Conservation (phyloP, 164 flowering plant species). For the Aristolochia fimbriata region DNA sequence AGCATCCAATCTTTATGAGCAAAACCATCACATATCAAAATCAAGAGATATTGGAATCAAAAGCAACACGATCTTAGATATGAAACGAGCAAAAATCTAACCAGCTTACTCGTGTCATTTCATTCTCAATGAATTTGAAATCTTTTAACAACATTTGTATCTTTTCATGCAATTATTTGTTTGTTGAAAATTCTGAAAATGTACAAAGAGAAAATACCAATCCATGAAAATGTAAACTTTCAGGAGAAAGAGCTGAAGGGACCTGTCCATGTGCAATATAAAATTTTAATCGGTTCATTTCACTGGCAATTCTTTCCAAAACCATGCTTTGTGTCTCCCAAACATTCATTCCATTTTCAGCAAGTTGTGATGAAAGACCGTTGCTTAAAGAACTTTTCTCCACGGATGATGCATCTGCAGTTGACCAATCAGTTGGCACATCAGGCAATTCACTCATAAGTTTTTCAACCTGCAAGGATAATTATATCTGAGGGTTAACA, state of each 20-base stretch:
- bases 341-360: constrained; percentile 58
- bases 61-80: too few species aligned
- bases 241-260: constrained; percentile 18
- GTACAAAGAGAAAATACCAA: too few species aligned
- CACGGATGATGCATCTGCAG: constrained; percentile 32
- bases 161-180: too few species aligned
- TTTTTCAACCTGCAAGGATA: constrained; percentile 26
- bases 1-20: too few species aligned
- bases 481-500: too few species aligned
- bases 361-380: constrained; percentile 36
- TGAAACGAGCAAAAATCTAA: too few species aligned
- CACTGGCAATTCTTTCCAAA: constrained; percentile 95
- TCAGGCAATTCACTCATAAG: constrained; percentile 30
- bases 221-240: background rate
- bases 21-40: too few species aligned
- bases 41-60: too few species aligned
- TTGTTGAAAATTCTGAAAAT: too few species aligned
- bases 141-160: too few species aligned
- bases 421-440: constrained; percentile 50
- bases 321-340: constrained; percentile 98
- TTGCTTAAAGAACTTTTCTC: constrained; percentile 40
- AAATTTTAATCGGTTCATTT: constrained; percentile 95
- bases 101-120: too few species aligned
- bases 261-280: constrained; percentile 90
- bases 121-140: too few species aligned